Evolutionary conservation across 495 filamentous ascomycete genomes (phyloP).

Genomic region (Chlorociboria aeruginascens): DNA sequence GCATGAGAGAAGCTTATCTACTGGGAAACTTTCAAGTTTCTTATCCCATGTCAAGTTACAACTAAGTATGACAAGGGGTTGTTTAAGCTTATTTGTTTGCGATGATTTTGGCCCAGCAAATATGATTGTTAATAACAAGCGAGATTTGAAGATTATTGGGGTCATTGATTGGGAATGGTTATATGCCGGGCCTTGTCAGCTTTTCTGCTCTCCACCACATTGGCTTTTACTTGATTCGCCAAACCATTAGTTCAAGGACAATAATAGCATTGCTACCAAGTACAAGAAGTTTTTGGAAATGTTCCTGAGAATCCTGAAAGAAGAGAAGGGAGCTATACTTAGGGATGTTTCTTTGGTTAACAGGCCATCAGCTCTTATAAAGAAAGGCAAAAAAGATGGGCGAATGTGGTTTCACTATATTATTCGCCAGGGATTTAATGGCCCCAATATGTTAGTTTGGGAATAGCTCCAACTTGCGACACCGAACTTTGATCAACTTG

Average conservation of each 20-base stretch:
- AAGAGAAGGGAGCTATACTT: too few species aligned
- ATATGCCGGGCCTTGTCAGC: background rate
- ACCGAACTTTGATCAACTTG: too few species aligned
- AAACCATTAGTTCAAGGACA: background rate
- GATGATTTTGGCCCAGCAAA: background rate
- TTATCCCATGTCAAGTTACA: background rate
- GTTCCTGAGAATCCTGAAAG: too few species aligned
- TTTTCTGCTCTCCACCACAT: background rate
- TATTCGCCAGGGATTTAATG: too few species aligned
- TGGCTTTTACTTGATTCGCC: background rate
- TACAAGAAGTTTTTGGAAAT: too few species aligned
- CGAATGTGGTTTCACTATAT: too few species aligned
- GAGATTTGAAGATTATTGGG: background rate
- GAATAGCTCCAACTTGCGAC: too few species aligned
- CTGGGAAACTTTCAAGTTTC: slow-evolving; percentile 6
- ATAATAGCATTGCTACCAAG: too few species aligned
- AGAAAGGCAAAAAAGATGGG: too few species aligned
- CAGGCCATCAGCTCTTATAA: too few species aligned
- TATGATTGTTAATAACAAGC: background rate
- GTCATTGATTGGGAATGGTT: background rate
- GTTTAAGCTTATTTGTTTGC: background rate
- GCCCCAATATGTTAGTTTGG: too few species aligned
- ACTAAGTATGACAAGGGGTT: background rate
- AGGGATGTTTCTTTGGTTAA: too few species aligned
- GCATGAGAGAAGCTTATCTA: slow-evolving; percentile 3